These are phyloP conservation scores for Puccinia polysora DNA, from an alignment of 1,284 basidiomycete genomes.

Conservation along the genomic window DNA sequence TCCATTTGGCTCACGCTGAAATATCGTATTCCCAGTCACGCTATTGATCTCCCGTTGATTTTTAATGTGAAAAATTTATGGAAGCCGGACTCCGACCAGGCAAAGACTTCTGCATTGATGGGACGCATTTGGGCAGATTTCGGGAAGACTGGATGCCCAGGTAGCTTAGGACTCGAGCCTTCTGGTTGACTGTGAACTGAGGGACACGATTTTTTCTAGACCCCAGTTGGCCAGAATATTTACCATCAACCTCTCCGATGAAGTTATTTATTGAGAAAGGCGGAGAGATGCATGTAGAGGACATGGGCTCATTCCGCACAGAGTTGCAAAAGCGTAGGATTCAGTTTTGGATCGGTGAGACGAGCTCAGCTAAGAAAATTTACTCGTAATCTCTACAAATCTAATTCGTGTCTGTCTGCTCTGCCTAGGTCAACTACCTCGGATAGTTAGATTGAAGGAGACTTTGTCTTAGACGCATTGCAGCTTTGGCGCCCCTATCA, in stretches of 20 bases:
- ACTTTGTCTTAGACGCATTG: background rate
- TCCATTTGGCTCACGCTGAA: background rate
- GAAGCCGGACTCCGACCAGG: conserved; percentile 22
- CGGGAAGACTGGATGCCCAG: conserved; percentile 25
- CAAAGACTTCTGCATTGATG: conserved; percentile 25
- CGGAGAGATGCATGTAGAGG: background rate
- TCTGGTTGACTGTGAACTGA: background rate
- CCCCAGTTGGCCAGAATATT: conserved; percentile 11
- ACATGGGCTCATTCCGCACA: conserved; percentile 17
- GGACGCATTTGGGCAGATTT: conserved; percentile 27
- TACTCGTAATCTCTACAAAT: background rate
- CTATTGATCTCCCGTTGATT: conserved; percentile 23
- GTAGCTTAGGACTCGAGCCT: background rate
- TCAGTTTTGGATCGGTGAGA: conserved; percentile 40
- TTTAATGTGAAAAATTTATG: conserved; percentile 34
- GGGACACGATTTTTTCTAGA: conserved; percentile 1
- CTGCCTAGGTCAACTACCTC: background rate
- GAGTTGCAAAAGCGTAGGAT: conserved; percentile 24
- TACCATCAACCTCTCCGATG: conserved; percentile 7
- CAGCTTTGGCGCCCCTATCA: too few relatives aligned
- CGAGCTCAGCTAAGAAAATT: background rate
- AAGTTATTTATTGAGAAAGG: conserved; percentile 24
- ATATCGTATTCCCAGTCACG: conserved; percentile 3
- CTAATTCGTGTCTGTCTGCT: background rate
- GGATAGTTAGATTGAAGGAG: conserved; percentile 10